Base-by-base conservation (phyloP, 2,329 filamentous ascomycete species). In the Xylaria sp. region DNA sequence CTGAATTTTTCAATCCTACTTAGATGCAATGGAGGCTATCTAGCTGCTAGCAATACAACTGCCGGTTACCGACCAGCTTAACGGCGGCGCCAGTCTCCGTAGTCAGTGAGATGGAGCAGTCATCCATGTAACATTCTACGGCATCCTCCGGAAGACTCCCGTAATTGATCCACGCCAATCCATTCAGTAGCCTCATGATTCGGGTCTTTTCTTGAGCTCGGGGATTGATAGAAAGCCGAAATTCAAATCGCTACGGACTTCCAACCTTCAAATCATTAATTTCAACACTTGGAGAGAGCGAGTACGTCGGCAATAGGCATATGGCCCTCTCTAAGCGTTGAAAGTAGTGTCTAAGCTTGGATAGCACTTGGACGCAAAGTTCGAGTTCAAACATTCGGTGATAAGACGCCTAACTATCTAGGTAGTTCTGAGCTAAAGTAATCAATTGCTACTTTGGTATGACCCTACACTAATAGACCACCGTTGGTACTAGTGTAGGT, bases 1-100 rank as follows among this genome's bases (percentile, higher is more conserved):
- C 54, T 27, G 25, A 21, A n/a, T n/a, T 27, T 37, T 53, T 42
- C 40, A 59, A 64, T 44, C 37, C 21, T 54, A 21, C 35, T 50
- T 37, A 23, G 50, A 66, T 54, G 59, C 32, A 54, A 18, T 59
- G 18, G 32, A 58, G 44, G 21, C 5, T 29, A 10, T 42, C 64
- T 16, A 53, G 32, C n/a, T 48, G 32, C 35, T 57, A 18, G 37
- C 42, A 53, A 51, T 58, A 48, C 60, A 69, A 69, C 63, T 71
- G 66, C 69, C 69, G 69, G 54, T 54, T 21, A 4, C 47, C 44
- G 55, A 53, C 44, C 51, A 60, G 50, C 63, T 65, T 63, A n/a
- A 44, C 60, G 63, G 60, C 58, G 66, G 29, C 35, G 32, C 40
- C 35, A 64, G 37, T 69, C 60, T 69, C 69, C 60, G 63, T 55